Evolutionary conservation across 768 basidiomycete species (phyloP).

Genomic region (Mycena haematopus): DNA sequence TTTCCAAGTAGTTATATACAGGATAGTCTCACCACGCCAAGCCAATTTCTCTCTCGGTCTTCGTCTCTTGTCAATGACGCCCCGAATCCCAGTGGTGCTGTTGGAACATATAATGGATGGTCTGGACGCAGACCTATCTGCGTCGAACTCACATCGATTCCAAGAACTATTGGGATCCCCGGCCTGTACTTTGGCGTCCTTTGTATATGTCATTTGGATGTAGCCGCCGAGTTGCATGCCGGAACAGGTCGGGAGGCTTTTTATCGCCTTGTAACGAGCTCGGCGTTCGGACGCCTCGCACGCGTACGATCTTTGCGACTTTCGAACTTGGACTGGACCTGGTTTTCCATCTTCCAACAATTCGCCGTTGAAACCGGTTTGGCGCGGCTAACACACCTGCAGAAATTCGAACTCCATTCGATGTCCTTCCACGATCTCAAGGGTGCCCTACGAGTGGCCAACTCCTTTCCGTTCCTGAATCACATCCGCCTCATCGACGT

Average conservation of each 20-base stretch:
- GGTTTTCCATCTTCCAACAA: slow-evolving; percentile 7
- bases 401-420: slow-evolving; percentile 5
- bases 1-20: background rate
- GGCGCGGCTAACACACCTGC: slow-evolving; percentile 3
- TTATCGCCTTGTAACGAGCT: slow-evolving; percentile 7
- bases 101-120: slow-evolving; percentile 31
- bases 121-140: slow-evolving; percentile 15
- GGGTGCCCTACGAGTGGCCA: slow-evolving; percentile 1
- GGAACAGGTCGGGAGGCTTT: background rate
- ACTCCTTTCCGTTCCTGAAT: background rate
- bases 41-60: background rate
- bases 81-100: slow-evolving; percentile 27
- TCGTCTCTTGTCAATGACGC: background rate
- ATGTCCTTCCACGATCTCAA: slow-evolving; percentile 23
- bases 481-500: slow-evolving; percentile 16
- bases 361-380: slow-evolving; percentile 6
- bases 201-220: background rate
- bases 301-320: slow-evolving; percentile 5
- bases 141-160: background rate
- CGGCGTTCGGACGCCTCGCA: slow-evolving; percentile 8
- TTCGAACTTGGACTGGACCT: slow-evolving; percentile 16
- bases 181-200: slow-evolving; percentile 1
- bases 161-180: slow-evolving; percentile 1
- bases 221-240: slow-evolving; percentile 1
- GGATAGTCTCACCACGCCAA: background rate